These are phyloP conservation scores for Pholiota conissans DNA, from an alignment of 768 basidiomycete species.

Conservation along the genomic window DNA sequence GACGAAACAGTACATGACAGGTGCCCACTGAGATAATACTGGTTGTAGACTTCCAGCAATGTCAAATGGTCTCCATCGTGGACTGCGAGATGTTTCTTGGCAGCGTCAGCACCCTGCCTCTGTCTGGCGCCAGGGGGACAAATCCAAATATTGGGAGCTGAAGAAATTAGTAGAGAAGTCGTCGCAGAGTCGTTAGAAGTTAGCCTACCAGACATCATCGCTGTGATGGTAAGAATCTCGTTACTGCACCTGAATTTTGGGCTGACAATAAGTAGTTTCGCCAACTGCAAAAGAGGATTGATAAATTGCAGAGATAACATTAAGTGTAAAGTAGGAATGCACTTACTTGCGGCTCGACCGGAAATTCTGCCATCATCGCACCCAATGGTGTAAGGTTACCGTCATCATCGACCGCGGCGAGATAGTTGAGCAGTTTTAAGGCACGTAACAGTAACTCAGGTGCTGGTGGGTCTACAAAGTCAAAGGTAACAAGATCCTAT, in stretches of 20 bases:
- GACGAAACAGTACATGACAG: too few relatives aligned
- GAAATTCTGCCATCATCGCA: slow-evolving; percentile 95
- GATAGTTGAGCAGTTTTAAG: slow-evolving; percentile 88
- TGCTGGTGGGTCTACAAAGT: slow-evolving; percentile 91
- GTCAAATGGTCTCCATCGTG: slow-evolving; percentile 98
- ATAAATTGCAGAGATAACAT: slow-evolving; percentile 2
- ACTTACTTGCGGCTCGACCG: slow-evolving; percentile 91
- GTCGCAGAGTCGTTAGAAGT: too few relatives aligned
- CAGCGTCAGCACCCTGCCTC: slow-evolving; percentile 88
- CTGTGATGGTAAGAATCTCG: slow-evolving; percentile 91
- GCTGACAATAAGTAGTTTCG: slow-evolving; percentile 92
- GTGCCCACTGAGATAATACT: slow-evolving; percentile 76
- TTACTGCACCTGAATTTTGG: slow-evolving; percentile 96
- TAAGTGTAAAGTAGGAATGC: neutral
- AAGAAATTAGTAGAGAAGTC: neutral
- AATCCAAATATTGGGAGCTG: slow-evolving; percentile 91
- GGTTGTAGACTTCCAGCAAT: slow-evolving; percentile 92
- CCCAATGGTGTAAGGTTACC: slow-evolving; percentile 89
- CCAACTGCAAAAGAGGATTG: slow-evolving; percentile 59
- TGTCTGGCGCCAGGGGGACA: slow-evolving; percentile 73
- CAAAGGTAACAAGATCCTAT: slow-evolving; percentile 83
- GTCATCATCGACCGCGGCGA: slow-evolving; percentile 92
- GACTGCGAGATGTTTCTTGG: slow-evolving; percentile 84
- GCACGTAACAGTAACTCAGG: slow-evolving; percentile 98
- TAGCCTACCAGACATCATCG: slow-evolving; percentile 87